Evolutionary conservation across 192 early-diverging fungal genomes (phyloP).

Genomic region (Podila epigama): DNA sequence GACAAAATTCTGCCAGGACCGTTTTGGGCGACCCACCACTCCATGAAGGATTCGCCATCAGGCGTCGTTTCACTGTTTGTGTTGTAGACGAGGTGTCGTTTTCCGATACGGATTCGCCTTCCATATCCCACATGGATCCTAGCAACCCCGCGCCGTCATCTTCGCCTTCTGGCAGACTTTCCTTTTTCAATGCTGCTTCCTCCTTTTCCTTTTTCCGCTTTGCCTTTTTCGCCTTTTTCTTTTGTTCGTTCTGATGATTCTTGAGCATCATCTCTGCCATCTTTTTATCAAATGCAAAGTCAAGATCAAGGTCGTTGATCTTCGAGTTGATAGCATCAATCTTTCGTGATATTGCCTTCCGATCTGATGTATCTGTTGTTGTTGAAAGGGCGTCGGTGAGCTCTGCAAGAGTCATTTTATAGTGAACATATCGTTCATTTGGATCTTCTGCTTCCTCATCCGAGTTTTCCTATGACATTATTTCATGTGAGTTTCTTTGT

Average conservation of each 20-base stretch:
- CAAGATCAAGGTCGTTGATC: conserved; percentile 46
- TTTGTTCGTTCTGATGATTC: conserved; percentile 22
- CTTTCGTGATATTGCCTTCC: conserved; percentile 16
- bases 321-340: conserved; percentile 39
- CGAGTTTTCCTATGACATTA: conserved; percentile 21
- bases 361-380: conserved; percentile 6
- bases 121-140: conserved; percentile 43
- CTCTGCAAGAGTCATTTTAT: conserved; percentile 16
- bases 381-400: conserved; percentile 9
- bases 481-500: background rate
- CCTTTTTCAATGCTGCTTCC: conserved; percentile 13
- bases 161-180: background rate
- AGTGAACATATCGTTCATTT: conserved; percentile 39
- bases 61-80: conserved; percentile 3
- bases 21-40: conserved; percentile 49
- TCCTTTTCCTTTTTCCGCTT: conserved; percentile 44
- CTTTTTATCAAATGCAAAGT: conserved; percentile 51
- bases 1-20: conserved; percentile 38
- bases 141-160: conserved; percentile 39
- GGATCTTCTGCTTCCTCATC: conserved; percentile 45
- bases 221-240: conserved; percentile 26
- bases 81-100: background rate
- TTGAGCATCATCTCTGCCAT: conserved; percentile 38
- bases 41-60: conserved; percentile 41
- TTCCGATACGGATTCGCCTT: background rate